Percentiles rank a stretch among this genome's conserved stretches.
Evolutionary conservation across 2,329 filamentous ascomycete genomes (phyloP).

Genomic region (Saccharata proteae): DNA sequence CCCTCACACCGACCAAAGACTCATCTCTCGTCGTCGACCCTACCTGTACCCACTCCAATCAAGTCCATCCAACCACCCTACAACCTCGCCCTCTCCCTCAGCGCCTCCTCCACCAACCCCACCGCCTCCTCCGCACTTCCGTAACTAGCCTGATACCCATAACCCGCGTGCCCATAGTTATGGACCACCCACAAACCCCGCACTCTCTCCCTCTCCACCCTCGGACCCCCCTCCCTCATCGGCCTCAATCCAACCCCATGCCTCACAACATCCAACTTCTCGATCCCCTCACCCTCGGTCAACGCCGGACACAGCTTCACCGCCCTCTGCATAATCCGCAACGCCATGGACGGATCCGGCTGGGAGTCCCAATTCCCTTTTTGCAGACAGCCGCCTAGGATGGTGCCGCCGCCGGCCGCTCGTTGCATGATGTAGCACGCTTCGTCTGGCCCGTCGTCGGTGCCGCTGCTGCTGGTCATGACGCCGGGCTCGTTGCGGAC

Average conservation of each 20-base stretch:
- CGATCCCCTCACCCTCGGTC: slow-evolving; percentile 53
- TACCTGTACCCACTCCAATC: no score
- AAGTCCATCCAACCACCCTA: no score
- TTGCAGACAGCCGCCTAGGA: slow-evolving; percentile 78
- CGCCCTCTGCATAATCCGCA: slow-evolving; percentile 72
- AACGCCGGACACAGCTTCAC: slow-evolving; percentile 53
- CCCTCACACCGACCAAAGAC: no score
- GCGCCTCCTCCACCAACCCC: slow-evolving; percentile 22
- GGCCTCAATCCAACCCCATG: slow-evolving; percentile 77
- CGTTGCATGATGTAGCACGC: slow-evolving; percentile 72
- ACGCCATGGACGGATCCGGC: slow-evolving; percentile 66
- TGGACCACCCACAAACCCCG: slow-evolving; percentile 47
- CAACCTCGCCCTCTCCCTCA: slow-evolving; percentile 17
- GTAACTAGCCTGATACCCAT: slow-evolving; percentile 50
- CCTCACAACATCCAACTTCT: slow-evolving; percentile 61
- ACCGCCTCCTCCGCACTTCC: slow-evolving; percentile 30
- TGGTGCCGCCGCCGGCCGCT: slow-evolving; percentile 65
- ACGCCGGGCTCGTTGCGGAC: slow-evolving; percentile 65
- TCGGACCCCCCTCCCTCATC: slow-evolving; percentile 57
- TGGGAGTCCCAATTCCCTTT: slow-evolving; percentile 67
- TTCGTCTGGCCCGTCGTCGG: slow-evolving; percentile 62
- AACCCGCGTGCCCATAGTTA: slow-evolving; percentile 69
- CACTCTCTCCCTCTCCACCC: slow-evolving; percentile 62
- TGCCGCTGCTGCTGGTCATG: slow-evolving; percentile 61
- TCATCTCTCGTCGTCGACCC: no score